Conservation (phyloP, 441 rosid species). For the Aleurites moluccanus region DNA sequence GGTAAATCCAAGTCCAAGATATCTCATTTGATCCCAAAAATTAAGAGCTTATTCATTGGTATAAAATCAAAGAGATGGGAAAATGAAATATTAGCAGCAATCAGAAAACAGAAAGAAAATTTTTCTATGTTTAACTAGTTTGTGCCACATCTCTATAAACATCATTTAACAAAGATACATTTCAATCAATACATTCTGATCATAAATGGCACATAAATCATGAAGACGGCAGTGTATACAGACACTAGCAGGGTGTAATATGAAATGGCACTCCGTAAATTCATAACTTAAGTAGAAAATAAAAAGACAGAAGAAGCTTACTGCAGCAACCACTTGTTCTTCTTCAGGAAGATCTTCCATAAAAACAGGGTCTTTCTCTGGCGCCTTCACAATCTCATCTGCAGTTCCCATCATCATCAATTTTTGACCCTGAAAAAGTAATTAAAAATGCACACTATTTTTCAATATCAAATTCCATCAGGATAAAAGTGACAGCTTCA, state of each 20-base stretch:
- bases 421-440: constrained; percentile 72
- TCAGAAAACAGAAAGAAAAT: background rate
- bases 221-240: background rate
- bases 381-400: constrained; percentile 91
- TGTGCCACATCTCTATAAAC: background rate
- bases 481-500: background rate
- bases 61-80: background rate
- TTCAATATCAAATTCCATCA: constrained; percentile 13
- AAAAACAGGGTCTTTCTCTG: constrained; percentile 89
- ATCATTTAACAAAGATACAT: background rate
- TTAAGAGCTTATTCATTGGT: background rate
- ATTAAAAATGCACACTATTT: background rate
- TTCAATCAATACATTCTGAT: background rate
- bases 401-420: constrained; percentile 99
- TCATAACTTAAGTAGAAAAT: background rate
- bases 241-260: background rate
- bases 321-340: constrained; percentile 73
- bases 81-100: constrained; percentile 10
- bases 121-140: background rate
- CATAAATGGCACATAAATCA: background rate
- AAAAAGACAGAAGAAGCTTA: constrained; percentile 25
- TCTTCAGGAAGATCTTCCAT: constrained; percentile 95
- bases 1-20: background rate
- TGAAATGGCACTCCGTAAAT: constrained; percentile 3
- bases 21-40: background rate